Evolutionary conservation across 306 rosid species (phyloP), one percentile per base, ranked within the genome.

Genomic region (Quercus dentata): DNA sequence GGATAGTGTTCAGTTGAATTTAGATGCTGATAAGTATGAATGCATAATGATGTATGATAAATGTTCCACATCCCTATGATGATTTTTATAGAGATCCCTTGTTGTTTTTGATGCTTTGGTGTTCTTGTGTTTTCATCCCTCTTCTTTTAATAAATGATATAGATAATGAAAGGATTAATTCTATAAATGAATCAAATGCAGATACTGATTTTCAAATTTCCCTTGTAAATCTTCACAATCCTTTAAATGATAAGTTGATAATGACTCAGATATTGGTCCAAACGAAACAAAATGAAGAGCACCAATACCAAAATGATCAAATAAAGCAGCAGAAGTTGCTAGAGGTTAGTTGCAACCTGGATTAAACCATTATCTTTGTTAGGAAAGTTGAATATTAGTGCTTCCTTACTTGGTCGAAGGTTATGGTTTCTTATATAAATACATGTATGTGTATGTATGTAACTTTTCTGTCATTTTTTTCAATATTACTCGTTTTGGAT

Each of bases 241-340:
- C 28, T 63, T 52, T 35, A 25, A 78, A 78, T 79, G 56, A 76
- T 65, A 61, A 65, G 71, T 41, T 41, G 76, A 71, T 15, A 55
- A 69, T 80, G 85, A 65, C 69, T 33, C 69, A 76, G 86, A 71
- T 62, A 74, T 64, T 73, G 81, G 72, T 19, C 77, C 81, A 61
- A 74, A 12, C 28, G 58, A 35, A 15, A 75, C 76, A 49, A 74
- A 78, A 64, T 70, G 75, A 19, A 17, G 86, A 75, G 63, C 28
- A 80, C 67, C 82, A 82, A 69, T 11, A 21, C 56, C 84, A 77
- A 35, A 72, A 70, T 70, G 86, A 75, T 69, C 80, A 54, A 54
- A 79, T 58, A 68, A 75, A 63, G 73, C 81, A 83, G 79, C 76
- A 46, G 83, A 81, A 55, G 71, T 69, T 82, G 64, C 85, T 63